Base-by-base conservation (phyloP, 768 basidiomycete species). In the Albatrellus ellisii region DNA sequence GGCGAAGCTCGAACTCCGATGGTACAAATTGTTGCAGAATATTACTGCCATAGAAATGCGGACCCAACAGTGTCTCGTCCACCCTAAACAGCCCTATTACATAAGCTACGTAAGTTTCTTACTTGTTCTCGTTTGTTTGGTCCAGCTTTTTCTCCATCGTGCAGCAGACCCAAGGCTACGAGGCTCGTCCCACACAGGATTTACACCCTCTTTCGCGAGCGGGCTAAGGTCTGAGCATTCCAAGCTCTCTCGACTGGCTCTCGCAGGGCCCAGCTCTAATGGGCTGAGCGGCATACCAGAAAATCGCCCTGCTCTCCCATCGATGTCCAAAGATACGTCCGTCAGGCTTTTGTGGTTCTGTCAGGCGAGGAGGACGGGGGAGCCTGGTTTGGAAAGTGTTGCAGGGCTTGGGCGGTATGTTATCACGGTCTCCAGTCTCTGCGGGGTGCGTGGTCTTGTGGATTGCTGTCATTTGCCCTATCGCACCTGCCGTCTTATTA, bases 181-280 rank as follows among this genome's bases (percentile, higher is more conserved):
- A 76, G 61, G 75, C 77, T 79, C 75, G 74, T 62, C 49, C 62
- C 76, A 54, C 51, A 74, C 70, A 65, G 65, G 67, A 51, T 45
- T 44, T 26, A 36, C 33, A 36, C 11, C 25, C 26, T 15, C 47
- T 44, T 49, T 78, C 59, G 68, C 75, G 75, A 80, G 77, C 78
- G 77, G 80, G 79, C 72, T 67, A 82, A 82, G 77, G 79, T 81
- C 78, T 78, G 79, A 81, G 77, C 60, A 70, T 75, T 73, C 54
- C 45, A 72, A 62, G 73, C 73, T 72, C 69, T 69, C 68, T 67
- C 43, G 71, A 73, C 69, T 52, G 75, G 62, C 70, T 64, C 72
- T 73, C 67, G 74, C 71, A 51, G 79, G 65, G 70, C 59, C 74
- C 63, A 62, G 69, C 61, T 62, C 59, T 69, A 69, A 78, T 54